phyloP scores from a whole-genome alignment of 2,329 filamentous ascomycete genomes.

The Botrytis squamosa region DNA sequence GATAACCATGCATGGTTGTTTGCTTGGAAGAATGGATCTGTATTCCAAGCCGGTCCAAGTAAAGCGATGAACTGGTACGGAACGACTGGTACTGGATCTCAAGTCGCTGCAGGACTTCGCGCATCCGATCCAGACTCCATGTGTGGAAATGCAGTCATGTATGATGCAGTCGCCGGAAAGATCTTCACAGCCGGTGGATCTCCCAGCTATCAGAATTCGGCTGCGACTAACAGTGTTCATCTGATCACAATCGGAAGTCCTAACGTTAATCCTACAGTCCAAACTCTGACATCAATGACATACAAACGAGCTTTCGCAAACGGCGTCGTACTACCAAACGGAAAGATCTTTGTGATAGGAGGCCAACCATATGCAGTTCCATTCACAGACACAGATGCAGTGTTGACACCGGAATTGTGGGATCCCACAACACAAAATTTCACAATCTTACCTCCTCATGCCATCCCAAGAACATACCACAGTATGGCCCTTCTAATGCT shows the following conservation, averaged over 20 bases:
- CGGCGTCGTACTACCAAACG: constrained; percentile 50
- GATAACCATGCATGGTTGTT: constrained; percentile 54
- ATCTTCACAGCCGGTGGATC: constrained; percentile 54
- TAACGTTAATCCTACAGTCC: constrained; percentile 34
- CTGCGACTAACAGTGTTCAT: constrained; percentile 47
- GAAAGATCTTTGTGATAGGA: constrained; percentile 49
- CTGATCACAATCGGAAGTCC: constrained; percentile 48
- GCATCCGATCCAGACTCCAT: constrained; percentile 50
- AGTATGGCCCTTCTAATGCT: constrained; percentile 49
- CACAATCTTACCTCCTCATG: constrained; percentile 41
- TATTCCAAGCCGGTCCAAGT: constrained; percentile 33
- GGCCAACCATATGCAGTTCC: constrained; percentile 45
- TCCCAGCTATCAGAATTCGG: constrained; percentile 46
- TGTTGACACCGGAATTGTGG: constrained; percentile 48
- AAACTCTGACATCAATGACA: constrained; percentile 41
- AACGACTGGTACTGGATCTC: constrained; percentile 45
- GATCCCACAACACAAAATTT: constrained; percentile 45
- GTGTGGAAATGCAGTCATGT: constrained; percentile 58
- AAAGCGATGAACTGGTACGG: constrained; percentile 57
- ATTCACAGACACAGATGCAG: constrained; percentile 47
- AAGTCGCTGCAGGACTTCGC: constrained; percentile 45
- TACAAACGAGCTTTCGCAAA: constrained; percentile 46
- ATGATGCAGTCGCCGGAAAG: constrained; percentile 53
- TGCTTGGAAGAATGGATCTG: constrained; percentile 31
- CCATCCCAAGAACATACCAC: constrained; percentile 51